These are phyloP conservation scores for Silene noctiflora DNA, from an alignment of 179 eudicot genomes.

Conservation along the genomic window DNA sequence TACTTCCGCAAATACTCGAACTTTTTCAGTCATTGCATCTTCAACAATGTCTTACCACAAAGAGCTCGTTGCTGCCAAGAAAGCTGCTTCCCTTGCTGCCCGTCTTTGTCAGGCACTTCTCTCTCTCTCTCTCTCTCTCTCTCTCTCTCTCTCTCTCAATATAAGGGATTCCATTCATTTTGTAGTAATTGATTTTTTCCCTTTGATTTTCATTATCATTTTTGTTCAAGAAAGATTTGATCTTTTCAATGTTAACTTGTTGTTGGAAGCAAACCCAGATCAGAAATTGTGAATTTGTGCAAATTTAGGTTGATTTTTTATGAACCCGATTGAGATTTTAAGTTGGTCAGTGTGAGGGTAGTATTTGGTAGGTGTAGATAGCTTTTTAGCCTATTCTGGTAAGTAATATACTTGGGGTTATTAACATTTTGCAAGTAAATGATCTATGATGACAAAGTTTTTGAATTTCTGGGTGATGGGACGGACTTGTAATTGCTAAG, in stretches of 20 bases:
- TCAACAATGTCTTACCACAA: conserved; percentile 64
- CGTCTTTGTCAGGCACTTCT: conserved; percentile 67
- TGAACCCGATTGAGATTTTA: not conserved
- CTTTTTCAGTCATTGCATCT: conserved; percentile 22
- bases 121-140: conserved; percentile 17
- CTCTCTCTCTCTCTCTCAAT: conserved; percentile 1
- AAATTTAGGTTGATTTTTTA: not conserved
- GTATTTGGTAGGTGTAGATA: not conserved
- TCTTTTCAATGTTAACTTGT: not conserved
- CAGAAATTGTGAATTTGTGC: not conserved
- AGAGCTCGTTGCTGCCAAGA: conserved; percentile 82
- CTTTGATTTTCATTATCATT: not conserved
- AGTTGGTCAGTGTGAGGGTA: not conserved
- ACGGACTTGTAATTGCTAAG: not conserved
- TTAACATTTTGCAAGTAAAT: not conserved
- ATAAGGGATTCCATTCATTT: not conserved
- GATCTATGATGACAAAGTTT: not conserved
- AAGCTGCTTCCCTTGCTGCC: conserved; percentile 90
- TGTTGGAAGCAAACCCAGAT: conserved; percentile 20
- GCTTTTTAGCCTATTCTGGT: not conserved
- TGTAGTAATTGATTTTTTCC: not conserved
- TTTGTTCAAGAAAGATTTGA: not conserved
- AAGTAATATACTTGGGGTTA: not conserved
- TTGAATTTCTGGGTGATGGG: not conserved
- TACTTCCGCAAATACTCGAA: not conserved